Conservation (phyloP, 306 rosid species). For the Vigna angularis region DNA sequence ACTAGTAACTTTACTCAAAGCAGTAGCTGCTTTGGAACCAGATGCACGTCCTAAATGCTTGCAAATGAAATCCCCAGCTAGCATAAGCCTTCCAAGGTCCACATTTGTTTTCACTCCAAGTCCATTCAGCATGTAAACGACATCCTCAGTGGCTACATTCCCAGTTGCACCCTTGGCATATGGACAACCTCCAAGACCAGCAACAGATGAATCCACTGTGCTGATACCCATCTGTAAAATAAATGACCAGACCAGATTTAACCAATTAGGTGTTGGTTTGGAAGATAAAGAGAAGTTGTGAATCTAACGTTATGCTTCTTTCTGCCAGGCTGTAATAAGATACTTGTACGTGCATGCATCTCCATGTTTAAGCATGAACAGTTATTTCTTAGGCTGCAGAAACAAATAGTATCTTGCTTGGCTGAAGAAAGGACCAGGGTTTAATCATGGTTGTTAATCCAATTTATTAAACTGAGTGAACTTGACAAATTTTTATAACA, state of each 20-base stretch:
- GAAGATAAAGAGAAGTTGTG: constrained; percentile 13
- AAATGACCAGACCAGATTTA: constrained; percentile 12
- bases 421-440: neutral
- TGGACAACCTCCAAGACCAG: constrained; percentile 98
- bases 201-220: constrained; percentile 83
- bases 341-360: constrained; percentile 2
- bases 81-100: constrained; percentile 72
- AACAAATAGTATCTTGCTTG: neutral
- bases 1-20: constrained; percentile 63
- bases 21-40: constrained; percentile 78
- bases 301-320: constrained; percentile 9
- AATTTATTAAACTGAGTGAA: constrained; percentile 13
- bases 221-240: constrained; percentile 69
- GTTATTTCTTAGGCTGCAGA: constrained; percentile 18
- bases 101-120: constrained; percentile 78
- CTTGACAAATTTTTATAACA: neutral
- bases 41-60: constrained; percentile 78
- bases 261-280: constrained; percentile 18
- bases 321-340: neutral
- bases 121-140: constrained; percentile 88
- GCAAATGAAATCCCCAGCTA: constrained; percentile 87
- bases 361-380: constrained; percentile 7
- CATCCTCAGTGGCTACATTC: constrained; percentile 94
- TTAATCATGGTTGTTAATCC: constrained; percentile 20
- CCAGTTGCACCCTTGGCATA: constrained; percentile 96